Percentiles rank a stretch among this genome's conserved stretches.
Conservation (phyloP, 2,329 filamentous ascomycete genomes). For the Decorospora gaudefroyi region DNA sequence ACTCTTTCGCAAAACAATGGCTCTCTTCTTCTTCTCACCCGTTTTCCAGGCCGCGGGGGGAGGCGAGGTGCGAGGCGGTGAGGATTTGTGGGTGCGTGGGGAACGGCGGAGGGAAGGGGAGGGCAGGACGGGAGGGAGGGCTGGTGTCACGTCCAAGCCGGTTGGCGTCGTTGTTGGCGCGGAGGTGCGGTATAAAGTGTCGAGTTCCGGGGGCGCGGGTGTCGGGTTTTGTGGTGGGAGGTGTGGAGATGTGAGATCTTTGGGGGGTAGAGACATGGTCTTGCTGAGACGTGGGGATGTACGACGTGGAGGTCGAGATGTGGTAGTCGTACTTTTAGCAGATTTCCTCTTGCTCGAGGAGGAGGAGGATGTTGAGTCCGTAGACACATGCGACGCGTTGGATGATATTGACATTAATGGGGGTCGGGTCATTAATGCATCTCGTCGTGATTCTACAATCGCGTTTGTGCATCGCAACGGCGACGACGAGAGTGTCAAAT, state of each 20-base stretch:
- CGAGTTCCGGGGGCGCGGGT: slow-evolving; percentile 20
- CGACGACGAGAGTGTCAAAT: slow-evolving; percentile 39
- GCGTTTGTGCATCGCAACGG: neutral
- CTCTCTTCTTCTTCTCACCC: slow-evolving; percentile 37
- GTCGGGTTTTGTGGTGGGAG: slow-evolving; percentile 1
- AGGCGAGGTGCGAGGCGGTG: slow-evolving; percentile 3
- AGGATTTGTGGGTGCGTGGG: slow-evolving; percentile 22
- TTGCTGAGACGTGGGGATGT: slow-evolving; percentile 32
- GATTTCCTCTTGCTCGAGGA: slow-evolving; percentile 5
- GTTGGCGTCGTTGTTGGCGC: neutral
- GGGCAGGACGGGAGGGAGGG: slow-evolving; percentile 12
- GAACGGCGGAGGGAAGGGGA: slow-evolving; percentile 25
- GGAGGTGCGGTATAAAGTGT: slow-evolving; percentile 34
- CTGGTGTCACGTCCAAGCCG: neutral
- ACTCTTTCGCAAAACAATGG: slow-evolving; percentile 40
- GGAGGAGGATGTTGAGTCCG: slow-evolving; percentile 12
- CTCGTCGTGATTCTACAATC: slow-evolving; percentile 2
- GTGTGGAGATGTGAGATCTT: slow-evolving; percentile 26
- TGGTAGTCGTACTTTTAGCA: slow-evolving; percentile 2
- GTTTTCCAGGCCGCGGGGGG: slow-evolving; percentile 40
- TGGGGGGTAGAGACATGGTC: slow-evolving; percentile 18
- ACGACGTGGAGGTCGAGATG: slow-evolving; percentile 18
- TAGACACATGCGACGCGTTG: slow-evolving; percentile 27
- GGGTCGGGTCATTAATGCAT: slow-evolving; percentile 17
- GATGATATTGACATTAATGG: slow-evolving; percentile 36